These are phyloP conservation scores for Sextonia rubra DNA, from an alignment of 164 flowering plant species.

Conservation along the genomic window DNA sequence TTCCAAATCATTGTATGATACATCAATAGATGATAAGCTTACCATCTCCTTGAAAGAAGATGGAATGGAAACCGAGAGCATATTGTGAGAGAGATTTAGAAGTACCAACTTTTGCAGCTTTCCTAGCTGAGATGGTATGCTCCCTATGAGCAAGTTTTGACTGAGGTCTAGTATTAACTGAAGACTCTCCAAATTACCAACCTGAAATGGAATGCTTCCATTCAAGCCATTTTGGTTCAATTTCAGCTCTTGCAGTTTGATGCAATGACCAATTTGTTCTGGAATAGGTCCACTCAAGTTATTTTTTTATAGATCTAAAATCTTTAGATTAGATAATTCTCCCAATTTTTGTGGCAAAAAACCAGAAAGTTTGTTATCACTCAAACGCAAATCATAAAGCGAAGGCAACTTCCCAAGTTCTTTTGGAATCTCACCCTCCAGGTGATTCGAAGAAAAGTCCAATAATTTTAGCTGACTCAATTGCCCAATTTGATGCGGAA, in stretches of 20 bases:
- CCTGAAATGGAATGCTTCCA: slow-evolving; percentile 4
- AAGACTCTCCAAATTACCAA: slow-evolving; percentile 4
- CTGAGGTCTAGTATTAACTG: too few species aligned
- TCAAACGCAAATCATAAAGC: neutral
- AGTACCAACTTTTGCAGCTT: too few species aligned
- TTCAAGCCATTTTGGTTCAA: neutral
- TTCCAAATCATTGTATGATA: too few species aligned
- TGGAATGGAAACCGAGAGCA: too few species aligned
- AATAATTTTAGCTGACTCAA: neutral
- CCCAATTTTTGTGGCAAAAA: neutral
- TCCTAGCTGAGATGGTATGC: too few species aligned
- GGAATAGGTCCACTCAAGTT: neutral
- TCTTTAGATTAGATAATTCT: neutral
- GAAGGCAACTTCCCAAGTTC: neutral
- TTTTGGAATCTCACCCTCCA: slow-evolving; percentile 3
- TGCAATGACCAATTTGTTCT: slow-evolving; percentile 15
- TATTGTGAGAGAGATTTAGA: too few species aligned
- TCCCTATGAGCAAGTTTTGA: too few species aligned
- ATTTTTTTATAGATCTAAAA: neutral
- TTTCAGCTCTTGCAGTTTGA: slow-evolving; percentile 9
- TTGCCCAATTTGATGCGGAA: neutral
- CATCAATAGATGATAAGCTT: too few species aligned
- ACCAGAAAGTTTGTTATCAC: neutral
- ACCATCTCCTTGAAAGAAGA: too few species aligned
- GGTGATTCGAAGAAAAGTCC: neutral